Conservation (phyloP, 1,139 yeast genomes). For the Blastobotrys aristatus region DNA sequence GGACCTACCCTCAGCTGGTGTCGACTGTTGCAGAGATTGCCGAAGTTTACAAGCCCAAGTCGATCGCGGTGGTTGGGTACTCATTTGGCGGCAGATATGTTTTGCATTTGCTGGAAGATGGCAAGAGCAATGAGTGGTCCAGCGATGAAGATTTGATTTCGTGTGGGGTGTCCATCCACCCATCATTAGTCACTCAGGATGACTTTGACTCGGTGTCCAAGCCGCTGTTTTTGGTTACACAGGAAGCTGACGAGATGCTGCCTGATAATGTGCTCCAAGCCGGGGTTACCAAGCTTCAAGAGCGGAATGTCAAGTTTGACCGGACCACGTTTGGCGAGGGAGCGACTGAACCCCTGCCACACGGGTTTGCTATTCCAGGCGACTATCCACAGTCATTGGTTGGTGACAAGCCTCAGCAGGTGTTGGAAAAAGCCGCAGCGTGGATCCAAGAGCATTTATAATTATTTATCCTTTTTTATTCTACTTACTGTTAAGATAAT, state of each 20-base stretch:
- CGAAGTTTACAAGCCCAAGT: constrained; percentile 33
- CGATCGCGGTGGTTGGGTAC: constrained; percentile 36
- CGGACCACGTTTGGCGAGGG: constrained; percentile 21
- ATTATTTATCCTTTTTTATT: background rate
- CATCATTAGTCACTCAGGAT: constrained; percentile 32
- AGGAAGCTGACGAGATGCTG: constrained; percentile 31
- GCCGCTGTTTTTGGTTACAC: constrained; percentile 34
- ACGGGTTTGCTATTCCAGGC: constrained; percentile 41
- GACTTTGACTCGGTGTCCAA: constrained; percentile 30
- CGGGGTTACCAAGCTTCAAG: constrained; percentile 24
- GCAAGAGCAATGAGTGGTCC: constrained; percentile 26
- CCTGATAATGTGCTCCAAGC: constrained; percentile 23
- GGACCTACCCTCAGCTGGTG: constrained; percentile 31
- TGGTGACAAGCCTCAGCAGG: constrained; percentile 33
- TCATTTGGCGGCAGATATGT: constrained; percentile 40
- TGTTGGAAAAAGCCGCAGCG: constrained; percentile 22
- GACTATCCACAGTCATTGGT: constrained; percentile 33
- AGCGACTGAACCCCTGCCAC: constrained; percentile 31
- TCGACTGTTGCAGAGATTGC: constrained; percentile 34
- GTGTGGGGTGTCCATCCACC: constrained; percentile 36
- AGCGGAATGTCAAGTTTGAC: constrained; percentile 25
- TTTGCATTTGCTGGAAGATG: constrained; percentile 26
- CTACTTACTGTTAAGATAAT: background rate
- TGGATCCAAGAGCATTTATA: constrained; percentile 27
- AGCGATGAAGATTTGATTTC: constrained; percentile 30